Percentiles rank a stretch among this genome's conserved stretches.
phyloP scores from a whole-genome alignment of 148 eudicot genomes.

The Chenopodium formosanum region DNA sequence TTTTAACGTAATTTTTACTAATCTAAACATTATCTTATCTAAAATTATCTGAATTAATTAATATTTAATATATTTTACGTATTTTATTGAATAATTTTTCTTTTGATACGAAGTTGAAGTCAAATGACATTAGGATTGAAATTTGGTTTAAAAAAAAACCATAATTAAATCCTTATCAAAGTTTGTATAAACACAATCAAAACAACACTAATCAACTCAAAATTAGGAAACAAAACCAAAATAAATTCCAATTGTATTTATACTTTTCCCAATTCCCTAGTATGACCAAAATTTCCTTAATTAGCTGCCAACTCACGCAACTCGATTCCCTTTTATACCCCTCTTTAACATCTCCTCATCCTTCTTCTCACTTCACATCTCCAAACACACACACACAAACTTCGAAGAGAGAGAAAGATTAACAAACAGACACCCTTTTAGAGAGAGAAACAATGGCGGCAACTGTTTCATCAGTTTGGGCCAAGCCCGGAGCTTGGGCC shows the following conservation, averaged over 20 bases:
- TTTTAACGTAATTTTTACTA: no score
- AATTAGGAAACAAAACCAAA: background rate
- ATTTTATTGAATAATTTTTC: no score
- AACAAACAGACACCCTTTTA: background rate
- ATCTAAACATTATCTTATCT: no score
- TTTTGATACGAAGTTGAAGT: no score
- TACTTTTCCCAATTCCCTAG: no score
- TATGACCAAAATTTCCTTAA: background rate
- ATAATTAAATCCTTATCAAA: no score
- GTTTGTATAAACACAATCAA: background rate
- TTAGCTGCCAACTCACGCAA: conserved; percentile 14
- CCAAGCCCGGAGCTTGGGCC: conserved; percentile 92
- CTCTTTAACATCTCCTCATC: background rate
- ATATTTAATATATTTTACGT: no score
- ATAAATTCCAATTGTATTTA: background rate
- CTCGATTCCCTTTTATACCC: background rate
- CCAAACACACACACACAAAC: background rate
- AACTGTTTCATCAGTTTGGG: conserved; percentile 66
- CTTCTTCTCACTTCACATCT: background rate
- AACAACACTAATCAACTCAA: background rate
- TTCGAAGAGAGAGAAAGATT: conserved; percentile 13
- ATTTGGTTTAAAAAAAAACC: no score
- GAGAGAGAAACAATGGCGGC: conserved; percentile 64
- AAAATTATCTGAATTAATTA: no score
- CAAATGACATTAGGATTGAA: no score